These are phyloP conservation scores for Coniophora puteana DNA, from an alignment of 1,284 basidiomycete genomes.

Conservation along the genomic window DNA sequence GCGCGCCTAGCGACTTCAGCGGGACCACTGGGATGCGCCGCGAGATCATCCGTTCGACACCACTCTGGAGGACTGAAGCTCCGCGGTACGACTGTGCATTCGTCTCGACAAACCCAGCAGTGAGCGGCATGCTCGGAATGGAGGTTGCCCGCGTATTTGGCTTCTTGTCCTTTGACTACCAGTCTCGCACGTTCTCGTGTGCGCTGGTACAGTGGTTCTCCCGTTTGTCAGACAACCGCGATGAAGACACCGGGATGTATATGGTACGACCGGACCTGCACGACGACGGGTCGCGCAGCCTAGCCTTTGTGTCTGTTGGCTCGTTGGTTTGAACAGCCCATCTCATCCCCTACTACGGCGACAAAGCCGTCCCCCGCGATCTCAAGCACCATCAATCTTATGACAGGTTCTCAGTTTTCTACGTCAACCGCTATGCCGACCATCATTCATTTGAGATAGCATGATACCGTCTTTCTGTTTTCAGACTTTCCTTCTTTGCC, in stretches of 20 bases:
- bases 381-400: conserved; percentile 20
- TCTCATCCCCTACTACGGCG: conserved; percentile 26
- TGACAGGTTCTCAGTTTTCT: conserved; percentile 24
- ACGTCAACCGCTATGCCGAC: conserved; percentile 29
- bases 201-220: conserved; percentile 18
- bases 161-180: conserved; percentile 27
- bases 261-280: conserved; percentile 7
- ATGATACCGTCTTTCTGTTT: too few species aligned
- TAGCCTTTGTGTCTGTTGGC: conserved; percentile 20
- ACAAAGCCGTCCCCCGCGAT: conserved; percentile 18
- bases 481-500: too few species aligned
- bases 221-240: neutral
- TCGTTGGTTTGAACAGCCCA: conserved; percentile 21
- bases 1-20: conserved; percentile 26
- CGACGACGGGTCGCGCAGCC: conserved; percentile 4
- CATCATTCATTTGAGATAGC: conserved; percentile 19
- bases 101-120: conserved; percentile 11
- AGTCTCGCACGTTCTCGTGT: conserved; percentile 14
- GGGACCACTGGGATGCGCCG: conserved; percentile 20
- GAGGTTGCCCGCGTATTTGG: conserved; percentile 14
- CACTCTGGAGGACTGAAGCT: conserved; percentile 10
- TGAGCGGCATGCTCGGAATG: conserved; percentile 15
- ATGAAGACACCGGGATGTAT: conserved; percentile 9
- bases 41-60: conserved; percentile 21
- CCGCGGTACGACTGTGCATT: conserved; percentile 18